Base-by-base conservation (phyloP, 148 eudicot species). In the Chenopodium suecicum region DNA sequence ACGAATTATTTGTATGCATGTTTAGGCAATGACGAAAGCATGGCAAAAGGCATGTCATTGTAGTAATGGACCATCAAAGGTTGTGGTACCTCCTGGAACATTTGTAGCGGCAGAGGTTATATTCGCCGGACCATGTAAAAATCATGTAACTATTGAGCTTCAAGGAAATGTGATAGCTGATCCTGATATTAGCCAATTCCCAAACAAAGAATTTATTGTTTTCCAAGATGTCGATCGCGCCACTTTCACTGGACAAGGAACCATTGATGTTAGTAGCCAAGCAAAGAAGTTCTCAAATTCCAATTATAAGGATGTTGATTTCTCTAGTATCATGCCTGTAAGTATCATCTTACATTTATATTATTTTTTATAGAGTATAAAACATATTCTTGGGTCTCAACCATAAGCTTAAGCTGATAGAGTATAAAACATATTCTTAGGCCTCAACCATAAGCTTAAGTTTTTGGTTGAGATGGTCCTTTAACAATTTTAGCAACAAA, bases 121-220 rank as follows among this genome's bases (percentile, higher is more conserved):
- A 20, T 88, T 94, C 29, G 23, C 54, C 0, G 98, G 98, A 0
- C 98, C 96, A 0, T 94, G 98, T 85, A 76, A 77, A 22, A 71
- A 73, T 41, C 37, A 79, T 2, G 50, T 32, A 0, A 78, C 87
- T 19, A 50, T 94, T 17, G 92, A 94, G 67, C 75, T 92, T 27
- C 87, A 80, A 47, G 98, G 98, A 7, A 9, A 31, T 34, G 31
- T 83, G 7, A 32, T 73, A 34, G 78, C 85, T 11, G 85, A 83
- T 41, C 68, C 82, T 4, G 85, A 83, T 67, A 46, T 48, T 20
- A 23, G 46, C 13, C 82, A 83, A 23, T 83, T 74, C 13, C 62
- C 85, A 0, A 83, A 78, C 54, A 22, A 34, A 2, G 47, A 74
- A 23, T 77, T 83, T 32, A 23, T 83, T 13, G 72, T 78, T 9